These are phyloP conservation scores for Trypanosoma grayi DNA, from an alignment of 208 protist species.

Conservation along the genomic window DNA sequence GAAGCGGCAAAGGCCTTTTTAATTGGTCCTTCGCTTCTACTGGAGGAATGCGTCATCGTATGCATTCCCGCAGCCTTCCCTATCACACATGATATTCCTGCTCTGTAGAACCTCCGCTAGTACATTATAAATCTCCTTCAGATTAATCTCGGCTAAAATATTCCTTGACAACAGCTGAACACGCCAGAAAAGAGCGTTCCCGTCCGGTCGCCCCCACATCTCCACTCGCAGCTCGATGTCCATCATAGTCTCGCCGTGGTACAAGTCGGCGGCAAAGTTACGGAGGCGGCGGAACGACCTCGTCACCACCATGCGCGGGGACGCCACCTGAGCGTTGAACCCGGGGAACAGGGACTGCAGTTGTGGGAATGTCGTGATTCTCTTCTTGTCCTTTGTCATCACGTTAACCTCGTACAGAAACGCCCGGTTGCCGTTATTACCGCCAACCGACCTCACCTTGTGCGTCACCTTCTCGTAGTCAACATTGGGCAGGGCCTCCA, in stretches of 20 bases:
- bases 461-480: conserved; percentile 74
- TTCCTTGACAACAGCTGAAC: conserved; percentile 45
- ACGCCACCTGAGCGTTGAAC: conserved; percentile 44
- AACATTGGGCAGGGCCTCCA: conserved; percentile 81
- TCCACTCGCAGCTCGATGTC: conserved; percentile 56
- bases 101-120: not conserved
- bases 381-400: conserved; percentile 53
- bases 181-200: conserved; percentile 45
- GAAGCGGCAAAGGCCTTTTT: too few species aligned
- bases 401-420: conserved; percentile 63
- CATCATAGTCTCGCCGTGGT: conserved; percentile 52
- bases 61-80: not conserved
- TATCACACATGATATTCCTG: conserved; percentile 11
- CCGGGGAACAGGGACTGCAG: conserved; percentile 76
- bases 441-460: conserved; percentile 36
- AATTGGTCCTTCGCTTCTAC: not conserved
- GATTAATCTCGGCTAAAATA: conserved; percentile 45
- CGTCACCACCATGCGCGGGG: conserved; percentile 24
- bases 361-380: conserved; percentile 60
- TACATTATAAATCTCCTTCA: conserved; percentile 16
- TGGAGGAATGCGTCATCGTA: conserved; percentile 18
- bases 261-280: conserved; percentile 38
- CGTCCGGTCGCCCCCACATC: conserved; percentile 30
- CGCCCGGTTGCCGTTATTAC: conserved; percentile 29
- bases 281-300: conserved; percentile 24